These are phyloP conservation scores for Alternaria angustiovoidea DNA, from an alignment of 2,329 filamentous ascomycete species.

Conservation along the genomic window DNA sequence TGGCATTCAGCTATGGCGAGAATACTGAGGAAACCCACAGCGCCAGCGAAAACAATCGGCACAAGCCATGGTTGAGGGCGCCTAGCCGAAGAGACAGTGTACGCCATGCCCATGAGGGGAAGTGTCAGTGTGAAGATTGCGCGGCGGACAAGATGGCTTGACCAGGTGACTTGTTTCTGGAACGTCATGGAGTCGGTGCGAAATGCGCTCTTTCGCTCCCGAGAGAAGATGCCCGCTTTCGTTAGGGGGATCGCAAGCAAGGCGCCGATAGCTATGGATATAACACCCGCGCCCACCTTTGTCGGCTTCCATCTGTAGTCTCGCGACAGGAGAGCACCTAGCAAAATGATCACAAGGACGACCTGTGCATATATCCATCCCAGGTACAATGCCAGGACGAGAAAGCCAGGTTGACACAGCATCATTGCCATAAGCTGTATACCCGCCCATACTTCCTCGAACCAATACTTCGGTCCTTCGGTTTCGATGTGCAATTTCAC, in stretches of 20 bases:
- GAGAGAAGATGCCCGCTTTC: conserved; percentile 73
- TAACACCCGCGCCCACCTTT: conserved; percentile 71
- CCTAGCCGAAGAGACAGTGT: conserved; percentile 72
- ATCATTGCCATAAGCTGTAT: conserved; percentile 72
- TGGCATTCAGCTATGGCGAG: conserved; percentile 79
- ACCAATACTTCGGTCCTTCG: conserved; percentile 78
- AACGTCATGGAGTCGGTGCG: conserved; percentile 74
- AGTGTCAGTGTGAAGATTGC: conserved; percentile 72
- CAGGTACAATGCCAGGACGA: conserved; percentile 75
- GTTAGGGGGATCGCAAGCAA: conserved; percentile 76
- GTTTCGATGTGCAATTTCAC: conserved; percentile 78
- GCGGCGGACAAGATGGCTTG: conserved; percentile 74
- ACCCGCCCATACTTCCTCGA: conserved; percentile 77
- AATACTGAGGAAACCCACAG: conserved; percentile 74
- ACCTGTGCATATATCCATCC: conserved; percentile 82
- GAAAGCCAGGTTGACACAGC: conserved; percentile 76
- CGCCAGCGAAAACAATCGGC: conserved; percentile 70
- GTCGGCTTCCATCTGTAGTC: conserved; percentile 71
- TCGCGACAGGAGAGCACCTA: conserved; percentile 75
- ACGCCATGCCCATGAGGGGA: conserved; percentile 71
- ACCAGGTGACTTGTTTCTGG: conserved; percentile 70
- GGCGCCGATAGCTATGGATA: conserved; percentile 72
- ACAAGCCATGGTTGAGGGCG: conserved; percentile 65
- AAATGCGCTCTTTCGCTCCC: conserved; percentile 66
- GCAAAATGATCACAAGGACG: conserved; percentile 73